Conservation (phyloP, 2,329 filamentous ascomycete genomes). For the Fusarium continuum region DNA sequence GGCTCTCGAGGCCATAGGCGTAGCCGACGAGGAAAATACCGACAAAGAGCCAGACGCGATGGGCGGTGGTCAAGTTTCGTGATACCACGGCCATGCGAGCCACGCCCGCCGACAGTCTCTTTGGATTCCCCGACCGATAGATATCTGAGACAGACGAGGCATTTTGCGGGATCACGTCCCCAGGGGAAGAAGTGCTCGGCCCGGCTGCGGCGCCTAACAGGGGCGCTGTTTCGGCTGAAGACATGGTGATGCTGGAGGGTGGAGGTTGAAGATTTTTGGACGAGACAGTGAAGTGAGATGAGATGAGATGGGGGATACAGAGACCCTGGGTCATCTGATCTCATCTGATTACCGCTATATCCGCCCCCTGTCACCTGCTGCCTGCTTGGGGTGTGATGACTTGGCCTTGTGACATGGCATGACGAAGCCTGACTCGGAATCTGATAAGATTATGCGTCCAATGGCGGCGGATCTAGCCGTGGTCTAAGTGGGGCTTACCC, state of each 20-base stretch:
- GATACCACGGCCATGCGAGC: constrained; percentile 61
- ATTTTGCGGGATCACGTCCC: background rate
- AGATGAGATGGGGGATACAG: background rate
- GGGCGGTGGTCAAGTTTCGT: constrained; percentile 54
- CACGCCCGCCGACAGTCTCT: constrained; percentile 53
- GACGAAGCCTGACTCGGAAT: constrained; percentile 23
- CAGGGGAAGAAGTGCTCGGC: background rate
- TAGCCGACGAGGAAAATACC: constrained; percentile 69
- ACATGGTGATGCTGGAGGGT: background rate
- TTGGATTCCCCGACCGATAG: constrained; percentile 1
- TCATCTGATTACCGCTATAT: background rate
- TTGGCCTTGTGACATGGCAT: constrained; percentile 28
- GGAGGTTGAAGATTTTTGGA: background rate
- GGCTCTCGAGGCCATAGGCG: constrained; percentile 66
- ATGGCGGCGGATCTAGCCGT: constrained; percentile 40
- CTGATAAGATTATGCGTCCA: constrained; percentile 41
- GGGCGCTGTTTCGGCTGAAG: constrained; percentile 25
- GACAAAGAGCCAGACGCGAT: constrained; percentile 62
- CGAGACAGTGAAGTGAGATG: background rate
- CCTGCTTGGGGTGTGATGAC: constrained; percentile 9
- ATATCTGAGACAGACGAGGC: background rate
- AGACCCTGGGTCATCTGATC: constrained; percentile 12
- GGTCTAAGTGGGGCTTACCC: constrained; percentile 10
- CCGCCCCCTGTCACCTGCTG: constrained; percentile 1
- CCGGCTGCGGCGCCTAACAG: constrained; percentile 10